Base-by-base conservation (phyloP, 495 filamentous ascomycete species). In the Apodospora peruviana region DNA sequence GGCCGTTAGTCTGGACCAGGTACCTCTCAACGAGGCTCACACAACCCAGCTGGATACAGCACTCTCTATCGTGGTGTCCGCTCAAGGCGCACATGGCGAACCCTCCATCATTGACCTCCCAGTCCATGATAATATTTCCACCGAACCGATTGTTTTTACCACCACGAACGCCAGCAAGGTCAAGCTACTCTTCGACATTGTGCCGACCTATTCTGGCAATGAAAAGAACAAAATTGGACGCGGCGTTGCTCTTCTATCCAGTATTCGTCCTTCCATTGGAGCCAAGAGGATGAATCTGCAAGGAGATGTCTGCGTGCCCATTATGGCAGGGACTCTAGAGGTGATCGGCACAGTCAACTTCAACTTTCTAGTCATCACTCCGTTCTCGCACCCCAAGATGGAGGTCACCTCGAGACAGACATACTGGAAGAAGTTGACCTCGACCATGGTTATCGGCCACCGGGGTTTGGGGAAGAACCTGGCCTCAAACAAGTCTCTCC, bases 131-230 rank as follows among this genome's bases (percentile, higher is more conserved):
- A 94, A 91, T 55, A 87, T 96, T 51, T 85, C 84, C 23, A 96
- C 91, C 0, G 91, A 95, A 53, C 93, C 93, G 0, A 89, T 97
- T 24, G 78, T 86, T 0, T 97, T 98, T 67, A 86, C 83, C 45
- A 83, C 91, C 0, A 74, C 64, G 14, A 90, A 97, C 60, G 74
- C 80, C 2, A 75, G 77, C 46, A 90, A 88, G 57, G 91, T 96
- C 35, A 89, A 90, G 66, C 72, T 98, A 18, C 73, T 93, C 32
- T 98, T 98, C 56, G 93, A 98, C 59, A 89, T 98, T 47, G 83
- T 97, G 9, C 93, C 91, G n/a, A 97, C 94, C 2, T 96, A 97
- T 70, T 82, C 90, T 32, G 94, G 91, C n/a, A 83, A 84, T 16
- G 81, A 88, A 43, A 88, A 95, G 44, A 76, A 86, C 53, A 86